A percentile compares a stretch with the other conserved stretches of the same genome.
phyloP scores from a whole-genome alignment of 352 stramenopile genomes.

The Thalassiosira mediterranea region DNA sequence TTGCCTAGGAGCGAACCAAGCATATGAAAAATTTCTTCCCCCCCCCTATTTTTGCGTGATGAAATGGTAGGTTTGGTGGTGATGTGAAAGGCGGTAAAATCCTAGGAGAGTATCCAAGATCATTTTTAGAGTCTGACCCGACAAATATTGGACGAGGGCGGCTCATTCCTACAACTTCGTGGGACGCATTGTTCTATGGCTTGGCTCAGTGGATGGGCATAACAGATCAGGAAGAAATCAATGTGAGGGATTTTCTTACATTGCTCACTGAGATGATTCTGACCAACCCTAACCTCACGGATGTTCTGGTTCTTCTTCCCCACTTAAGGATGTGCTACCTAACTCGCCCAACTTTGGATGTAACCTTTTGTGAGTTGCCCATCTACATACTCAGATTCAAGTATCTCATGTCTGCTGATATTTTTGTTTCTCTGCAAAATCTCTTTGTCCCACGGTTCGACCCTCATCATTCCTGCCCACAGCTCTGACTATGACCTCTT shows the following conservation, averaged over 20 bases:
- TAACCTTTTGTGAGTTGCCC: too few species aligned
- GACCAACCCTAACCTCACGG: background rate
- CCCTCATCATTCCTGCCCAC: too few species aligned
- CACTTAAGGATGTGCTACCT: slow-evolving; percentile 38
- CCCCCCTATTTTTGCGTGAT: background rate
- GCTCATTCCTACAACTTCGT: slow-evolving; percentile 67
- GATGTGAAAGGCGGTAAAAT: slow-evolving; percentile 65
- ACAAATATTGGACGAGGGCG: slow-evolving; percentile 61
- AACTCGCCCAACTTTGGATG: slow-evolving; percentile 53
- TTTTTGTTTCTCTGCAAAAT: too few species aligned
- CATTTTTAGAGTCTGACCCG: slow-evolving; percentile 31
- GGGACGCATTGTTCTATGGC: slow-evolving; percentile 67
- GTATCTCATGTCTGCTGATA: too few species aligned
- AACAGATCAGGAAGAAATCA: slow-evolving; percentile 45
- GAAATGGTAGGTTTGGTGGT: slow-evolving; percentile 53
- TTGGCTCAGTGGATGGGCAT: slow-evolving; percentile 72
- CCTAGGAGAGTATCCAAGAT: slow-evolving; percentile 65
- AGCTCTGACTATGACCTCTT: slow-evolving; percentile 52
- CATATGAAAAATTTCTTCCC: background rate
- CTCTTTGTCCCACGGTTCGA: too few species aligned
- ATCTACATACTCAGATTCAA: too few species aligned
- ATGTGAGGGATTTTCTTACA: slow-evolving; percentile 13
- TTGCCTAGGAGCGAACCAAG: too few species aligned
- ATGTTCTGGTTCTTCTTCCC: background rate
- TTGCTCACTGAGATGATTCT: background rate